Evolutionary conservation across 2,329 filamentous ascomycete species (phyloP).

Genomic region (Diaporthe vexans): DNA sequence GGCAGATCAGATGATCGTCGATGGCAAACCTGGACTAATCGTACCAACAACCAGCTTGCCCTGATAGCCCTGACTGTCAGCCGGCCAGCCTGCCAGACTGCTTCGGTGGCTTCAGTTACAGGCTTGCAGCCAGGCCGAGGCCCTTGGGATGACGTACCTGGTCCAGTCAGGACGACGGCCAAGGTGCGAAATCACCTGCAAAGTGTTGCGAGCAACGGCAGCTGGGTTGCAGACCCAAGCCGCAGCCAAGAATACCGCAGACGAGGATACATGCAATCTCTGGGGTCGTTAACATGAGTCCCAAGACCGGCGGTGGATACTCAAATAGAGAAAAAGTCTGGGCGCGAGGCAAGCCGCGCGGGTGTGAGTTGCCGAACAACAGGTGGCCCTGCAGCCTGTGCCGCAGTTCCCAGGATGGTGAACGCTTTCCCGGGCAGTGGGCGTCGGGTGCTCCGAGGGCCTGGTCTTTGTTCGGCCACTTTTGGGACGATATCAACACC

Average conservation of each 20-base stretch:
- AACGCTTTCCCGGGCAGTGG: background rate
- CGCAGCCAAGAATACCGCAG: conserved; percentile 28
- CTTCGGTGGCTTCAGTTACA: background rate
- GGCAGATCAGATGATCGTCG: conserved; percentile 21
- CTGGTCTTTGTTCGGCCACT: conserved; percentile 11
- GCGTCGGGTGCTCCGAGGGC: conserved; percentile 18
- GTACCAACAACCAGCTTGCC: no score
- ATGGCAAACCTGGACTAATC: conserved; percentile 1
- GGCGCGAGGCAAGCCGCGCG: conserved; percentile 27
- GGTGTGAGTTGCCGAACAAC: conserved; percentile 24
- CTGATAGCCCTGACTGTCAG: no score
- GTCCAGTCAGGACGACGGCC: background rate
- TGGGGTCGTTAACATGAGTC: conserved; percentile 4
- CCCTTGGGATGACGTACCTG: conserved; percentile 2
- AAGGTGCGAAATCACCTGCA: conserved; percentile 15
- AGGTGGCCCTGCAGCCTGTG: conserved; percentile 19
- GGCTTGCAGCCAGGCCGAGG: conserved; percentile 7
- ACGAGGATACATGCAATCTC: conserved; percentile 18
- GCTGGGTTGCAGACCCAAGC: conserved; percentile 11
- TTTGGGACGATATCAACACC: background rate
- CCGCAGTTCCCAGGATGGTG: conserved; percentile 20
- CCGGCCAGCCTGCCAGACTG: background rate
- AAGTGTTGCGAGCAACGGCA: conserved; percentile 5
- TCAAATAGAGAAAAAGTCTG: conserved; percentile 19
- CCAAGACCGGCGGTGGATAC: conserved; percentile 3